Conservation (phyloP, 2,329 filamentous ascomycete genomes). For the Diaporthe sp. region DNA sequence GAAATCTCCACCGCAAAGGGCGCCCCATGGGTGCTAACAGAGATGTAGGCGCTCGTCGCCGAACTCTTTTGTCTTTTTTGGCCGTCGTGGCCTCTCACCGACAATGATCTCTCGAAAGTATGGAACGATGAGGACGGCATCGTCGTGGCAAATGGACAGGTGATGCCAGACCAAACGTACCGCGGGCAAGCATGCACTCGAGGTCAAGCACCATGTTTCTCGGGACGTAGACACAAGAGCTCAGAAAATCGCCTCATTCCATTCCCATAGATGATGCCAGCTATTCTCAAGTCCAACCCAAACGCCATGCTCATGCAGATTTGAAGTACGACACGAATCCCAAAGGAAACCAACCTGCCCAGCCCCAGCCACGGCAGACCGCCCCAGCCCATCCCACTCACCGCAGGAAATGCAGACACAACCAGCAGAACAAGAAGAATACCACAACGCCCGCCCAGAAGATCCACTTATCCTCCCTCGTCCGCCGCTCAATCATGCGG, state of each 20-base stretch:
- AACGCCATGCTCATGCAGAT: slow-evolving; percentile 42
- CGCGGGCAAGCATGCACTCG: not conserved
- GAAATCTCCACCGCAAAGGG: not conserved
- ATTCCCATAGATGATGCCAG: slow-evolving; percentile 15
- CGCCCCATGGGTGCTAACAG: not conserved
- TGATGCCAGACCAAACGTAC: not conserved
- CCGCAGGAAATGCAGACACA: slow-evolving; percentile 87
- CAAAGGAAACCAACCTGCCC: not conserved
- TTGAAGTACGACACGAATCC: not conserved
- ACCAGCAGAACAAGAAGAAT: slow-evolving; percentile 93
- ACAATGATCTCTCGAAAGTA: no score
- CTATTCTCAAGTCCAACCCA: not conserved
- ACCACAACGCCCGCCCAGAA: slow-evolving; percentile 89
- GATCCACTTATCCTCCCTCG: slow-evolving; percentile 98
- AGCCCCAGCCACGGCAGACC: not conserved
- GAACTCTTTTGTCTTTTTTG: not conserved
- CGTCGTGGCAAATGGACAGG: not conserved
- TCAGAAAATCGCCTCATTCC: not conserved
- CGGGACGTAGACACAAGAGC: no score
- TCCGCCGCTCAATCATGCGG: slow-evolving; percentile 92
- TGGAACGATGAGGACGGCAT: no score
- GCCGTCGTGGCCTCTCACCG: not conserved
- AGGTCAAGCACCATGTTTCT: not conserved
- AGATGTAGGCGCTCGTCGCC: slow-evolving; percentile 10
- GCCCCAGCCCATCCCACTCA: slow-evolving; percentile 54